These are phyloP conservation scores for Neocatenulostroma microsporum DNA, from an alignment of 2,329 filamentous ascomycete species.

Conservation along the genomic window DNA sequence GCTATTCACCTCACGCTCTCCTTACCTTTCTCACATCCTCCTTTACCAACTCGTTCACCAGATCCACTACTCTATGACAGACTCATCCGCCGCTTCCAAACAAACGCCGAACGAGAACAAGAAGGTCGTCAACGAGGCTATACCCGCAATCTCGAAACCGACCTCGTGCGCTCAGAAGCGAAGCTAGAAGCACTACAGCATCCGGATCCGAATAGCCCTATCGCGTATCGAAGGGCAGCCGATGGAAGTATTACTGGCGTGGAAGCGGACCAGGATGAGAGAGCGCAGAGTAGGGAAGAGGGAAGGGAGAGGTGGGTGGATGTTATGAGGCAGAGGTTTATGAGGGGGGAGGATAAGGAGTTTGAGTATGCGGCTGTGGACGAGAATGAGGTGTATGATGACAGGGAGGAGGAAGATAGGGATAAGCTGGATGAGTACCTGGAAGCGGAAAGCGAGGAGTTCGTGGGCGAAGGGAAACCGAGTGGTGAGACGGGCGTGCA, in stretches of 20 bases:
- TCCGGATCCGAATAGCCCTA: slow-evolving; percentile 44
- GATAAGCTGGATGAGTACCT: slow-evolving; percentile 70
- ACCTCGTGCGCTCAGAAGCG: slow-evolving; percentile 67
- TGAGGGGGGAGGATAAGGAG: slow-evolving; percentile 65
- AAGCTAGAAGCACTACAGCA: slow-evolving; percentile 58
- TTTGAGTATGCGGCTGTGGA: slow-evolving; percentile 72
- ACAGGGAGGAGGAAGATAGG: slow-evolving; percentile 50
- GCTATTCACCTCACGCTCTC: too few relatives aligned
- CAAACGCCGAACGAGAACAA: slow-evolving; percentile 61
- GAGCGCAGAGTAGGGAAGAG: slow-evolving; percentile 54
- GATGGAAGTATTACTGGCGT: slow-evolving; percentile 52
- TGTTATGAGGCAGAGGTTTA: slow-evolving; percentile 66
- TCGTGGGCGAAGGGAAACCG: slow-evolving; percentile 27
- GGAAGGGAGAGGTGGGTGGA: slow-evolving; percentile 62
- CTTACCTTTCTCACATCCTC: slow-evolving; percentile 3
- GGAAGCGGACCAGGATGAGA: slow-evolving; percentile 47
- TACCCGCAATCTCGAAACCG: slow-evolving; percentile 68
- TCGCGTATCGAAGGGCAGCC: slow-evolving; percentile 44
- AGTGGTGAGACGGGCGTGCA: slow-evolving; percentile 43
- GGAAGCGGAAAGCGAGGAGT: slow-evolving; percentile 57
- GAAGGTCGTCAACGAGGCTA: slow-evolving; percentile 70
- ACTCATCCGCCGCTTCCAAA: slow-evolving; percentile 69
- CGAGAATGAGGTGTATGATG: slow-evolving; percentile 63
- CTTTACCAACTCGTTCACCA: slow-evolving; percentile 20
- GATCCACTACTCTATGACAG: slow-evolving; percentile 78